phyloP scores from a whole-genome alignment of 2,329 filamentous ascomycete genomes.

The Graphium sp. region DNA sequence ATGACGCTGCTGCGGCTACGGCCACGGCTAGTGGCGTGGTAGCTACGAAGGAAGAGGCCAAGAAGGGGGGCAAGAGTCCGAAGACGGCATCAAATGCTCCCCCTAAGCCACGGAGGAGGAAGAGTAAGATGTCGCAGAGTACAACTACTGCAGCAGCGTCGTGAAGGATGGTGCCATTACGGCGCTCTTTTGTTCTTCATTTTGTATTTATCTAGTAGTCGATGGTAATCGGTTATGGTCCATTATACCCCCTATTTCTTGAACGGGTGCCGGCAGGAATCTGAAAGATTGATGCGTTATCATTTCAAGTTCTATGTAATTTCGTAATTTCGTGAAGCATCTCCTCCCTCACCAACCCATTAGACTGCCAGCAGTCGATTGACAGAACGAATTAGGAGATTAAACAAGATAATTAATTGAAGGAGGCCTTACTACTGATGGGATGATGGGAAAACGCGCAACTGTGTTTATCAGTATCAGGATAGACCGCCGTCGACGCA shows the following conservation, averaged over 20 bases:
- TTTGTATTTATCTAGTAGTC: not conserved
- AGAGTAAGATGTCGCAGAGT: slow-evolving; percentile 18
- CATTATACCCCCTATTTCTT: not conserved
- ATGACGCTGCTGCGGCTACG: slow-evolving; percentile 3
- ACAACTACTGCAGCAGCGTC: not conserved
- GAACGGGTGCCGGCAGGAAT: too few relatives aligned
- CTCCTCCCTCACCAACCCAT: not conserved
- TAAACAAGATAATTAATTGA: not conserved
- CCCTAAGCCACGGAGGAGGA: slow-evolving; percentile 19
- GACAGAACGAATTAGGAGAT: not conserved
- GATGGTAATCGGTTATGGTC: not conserved
- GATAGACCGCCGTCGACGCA: slow-evolving; percentile 27
- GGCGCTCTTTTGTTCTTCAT: not conserved
- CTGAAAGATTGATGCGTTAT: too few relatives aligned
- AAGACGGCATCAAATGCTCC: slow-evolving; percentile 11
- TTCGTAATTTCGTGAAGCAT: slow-evolving; percentile 1
- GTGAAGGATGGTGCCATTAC: not conserved
- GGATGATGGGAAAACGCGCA: not conserved
- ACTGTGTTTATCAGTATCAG: not conserved
- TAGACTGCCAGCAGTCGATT: slow-evolving; percentile 3
- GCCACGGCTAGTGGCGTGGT: slow-evolving; percentile 6
- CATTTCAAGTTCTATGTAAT: too few relatives aligned
- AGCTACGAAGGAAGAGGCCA: slow-evolving; percentile 14
- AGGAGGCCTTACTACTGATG: not conserved
- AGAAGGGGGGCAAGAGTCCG: slow-evolving; percentile 18